A percentile compares a stretch with the other conserved stretches of the same genome.
Evolutionary conservation across 768 basidiomycete species (phyloP).

Genomic region (Suillus plorans): DNA sequence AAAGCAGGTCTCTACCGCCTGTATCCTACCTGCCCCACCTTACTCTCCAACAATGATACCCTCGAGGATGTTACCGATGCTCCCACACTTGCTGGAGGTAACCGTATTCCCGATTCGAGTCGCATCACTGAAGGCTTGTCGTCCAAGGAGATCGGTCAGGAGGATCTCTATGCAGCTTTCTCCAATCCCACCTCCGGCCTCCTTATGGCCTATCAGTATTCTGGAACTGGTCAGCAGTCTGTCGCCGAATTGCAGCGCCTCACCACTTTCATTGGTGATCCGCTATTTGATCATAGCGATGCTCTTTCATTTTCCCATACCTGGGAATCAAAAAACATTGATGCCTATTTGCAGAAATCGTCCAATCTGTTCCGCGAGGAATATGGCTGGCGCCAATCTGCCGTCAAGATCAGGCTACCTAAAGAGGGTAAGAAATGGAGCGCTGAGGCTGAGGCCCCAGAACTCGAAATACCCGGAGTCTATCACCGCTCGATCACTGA

Average conservation of each 20-base stretch:
- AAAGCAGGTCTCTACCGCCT: conserved; percentile 5
- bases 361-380: conserved; percentile 12
- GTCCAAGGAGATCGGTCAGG: not conserved
- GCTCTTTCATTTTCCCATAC: conserved; percentile 19
- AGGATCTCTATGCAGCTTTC: conserved; percentile 15
- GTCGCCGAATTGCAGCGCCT: conserved; percentile 25
- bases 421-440: not conserved
- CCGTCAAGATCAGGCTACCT: conserved; percentile 17
- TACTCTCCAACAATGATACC: not conserved
- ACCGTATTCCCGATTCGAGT: not conserved
- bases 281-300: conserved; percentile 23
- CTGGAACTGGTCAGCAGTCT: conserved; percentile 29
- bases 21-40: conserved; percentile 3
- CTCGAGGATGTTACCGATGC: conserved; percentile 1
- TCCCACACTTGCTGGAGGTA: not conserved
- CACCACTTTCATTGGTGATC: conserved; percentile 19
- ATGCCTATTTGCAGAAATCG: conserved; percentile 6
- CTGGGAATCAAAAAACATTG: not conserved
- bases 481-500: not conserved
- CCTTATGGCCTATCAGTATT: conserved; percentile 32
- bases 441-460: conserved; percentile 1
- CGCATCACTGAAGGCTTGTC: not conserved
- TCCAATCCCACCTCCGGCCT: conserved; percentile 21
- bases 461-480: not conserved
- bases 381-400: conserved; percentile 20